These are phyloP conservation scores for Tranzscheliella williamsii DNA, from an alignment of 1,284 basidiomycete species.

Conservation along the genomic window DNA sequence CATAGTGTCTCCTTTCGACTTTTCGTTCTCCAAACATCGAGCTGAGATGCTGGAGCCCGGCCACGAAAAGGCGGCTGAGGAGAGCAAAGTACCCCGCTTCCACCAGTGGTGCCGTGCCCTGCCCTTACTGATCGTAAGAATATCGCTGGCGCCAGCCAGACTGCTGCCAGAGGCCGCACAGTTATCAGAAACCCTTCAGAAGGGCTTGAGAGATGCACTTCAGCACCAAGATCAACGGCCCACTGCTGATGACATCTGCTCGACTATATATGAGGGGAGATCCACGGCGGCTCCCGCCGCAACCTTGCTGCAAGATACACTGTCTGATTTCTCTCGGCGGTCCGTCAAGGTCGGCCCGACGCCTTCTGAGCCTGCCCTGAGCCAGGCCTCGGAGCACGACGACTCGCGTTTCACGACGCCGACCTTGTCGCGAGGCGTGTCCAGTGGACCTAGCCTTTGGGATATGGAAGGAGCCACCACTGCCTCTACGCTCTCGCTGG, in stretches of 20 bases:
- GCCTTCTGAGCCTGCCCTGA: no score
- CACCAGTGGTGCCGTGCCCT: slow-evolving; percentile 47
- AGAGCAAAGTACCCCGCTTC: slow-evolving; percentile 42
- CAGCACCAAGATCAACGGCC: slow-evolving; percentile 37
- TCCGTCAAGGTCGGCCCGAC: no score
- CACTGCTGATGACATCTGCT: slow-evolving; percentile 24
- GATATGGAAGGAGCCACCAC: no score
- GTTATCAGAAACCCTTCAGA: slow-evolving; percentile 12
- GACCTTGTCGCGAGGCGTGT: no score
- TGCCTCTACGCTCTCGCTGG: no score
- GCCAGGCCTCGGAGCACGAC: no score
- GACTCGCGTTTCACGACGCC: no score
- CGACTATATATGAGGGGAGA: no score
- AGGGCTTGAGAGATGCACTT: slow-evolving; percentile 21
- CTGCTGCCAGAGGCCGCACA: slow-evolving; percentile 14
- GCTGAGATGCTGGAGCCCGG: slow-evolving; percentile 41
- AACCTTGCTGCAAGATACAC: no score
- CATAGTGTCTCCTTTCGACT: slow-evolving; percentile 49
- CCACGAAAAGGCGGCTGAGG: slow-evolving; percentile 23
- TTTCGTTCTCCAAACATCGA: slow-evolving; percentile 39
- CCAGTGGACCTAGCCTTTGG: no score
- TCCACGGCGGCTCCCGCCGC: no score
- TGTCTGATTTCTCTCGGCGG: no score
- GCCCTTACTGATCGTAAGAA: slow-evolving; percentile 39
- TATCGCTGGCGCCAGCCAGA: slow-evolving; percentile 14